Conservation (phyloP, 495 filamentous ascomycete species). For the Tuber magnatum region DNA sequence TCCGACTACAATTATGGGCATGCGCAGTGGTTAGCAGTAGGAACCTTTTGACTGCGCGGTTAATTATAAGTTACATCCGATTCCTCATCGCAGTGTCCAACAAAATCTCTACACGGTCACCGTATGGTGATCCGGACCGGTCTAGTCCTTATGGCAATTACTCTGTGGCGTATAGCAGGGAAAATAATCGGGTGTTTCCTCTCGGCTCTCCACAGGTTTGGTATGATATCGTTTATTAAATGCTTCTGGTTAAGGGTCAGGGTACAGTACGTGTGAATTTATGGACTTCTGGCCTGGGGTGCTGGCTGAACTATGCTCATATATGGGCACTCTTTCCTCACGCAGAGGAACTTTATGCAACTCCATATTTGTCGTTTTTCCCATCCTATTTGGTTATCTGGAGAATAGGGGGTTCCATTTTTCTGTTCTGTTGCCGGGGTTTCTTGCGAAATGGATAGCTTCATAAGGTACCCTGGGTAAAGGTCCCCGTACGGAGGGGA, state of each 20-base stretch:
- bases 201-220: background rate
- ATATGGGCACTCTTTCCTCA: background rate
- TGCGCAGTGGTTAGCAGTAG: background rate
- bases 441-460: background rate
- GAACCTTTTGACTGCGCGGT: background rate
- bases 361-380: background rate
- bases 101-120: background rate
- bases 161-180: background rate
- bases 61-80: background rate
- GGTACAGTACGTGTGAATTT: background rate
- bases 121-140: background rate
- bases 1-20: background rate
- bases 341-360: background rate
- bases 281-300: background rate
- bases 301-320: background rate
- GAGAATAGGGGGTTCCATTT: background rate
- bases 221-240: background rate
- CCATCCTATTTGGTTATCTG: background rate
- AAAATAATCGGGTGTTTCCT: background rate
- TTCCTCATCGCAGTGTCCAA: no score
- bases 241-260: background rate
- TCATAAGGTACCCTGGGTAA: background rate
- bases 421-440: background rate
- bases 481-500: background rate
- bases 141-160: background rate